Evolutionary conservation across 2,329 filamentous ascomycete species (phyloP), one percentile per base, ranked within the genome.

Genomic region (Colletotrichum theobromicola): DNA sequence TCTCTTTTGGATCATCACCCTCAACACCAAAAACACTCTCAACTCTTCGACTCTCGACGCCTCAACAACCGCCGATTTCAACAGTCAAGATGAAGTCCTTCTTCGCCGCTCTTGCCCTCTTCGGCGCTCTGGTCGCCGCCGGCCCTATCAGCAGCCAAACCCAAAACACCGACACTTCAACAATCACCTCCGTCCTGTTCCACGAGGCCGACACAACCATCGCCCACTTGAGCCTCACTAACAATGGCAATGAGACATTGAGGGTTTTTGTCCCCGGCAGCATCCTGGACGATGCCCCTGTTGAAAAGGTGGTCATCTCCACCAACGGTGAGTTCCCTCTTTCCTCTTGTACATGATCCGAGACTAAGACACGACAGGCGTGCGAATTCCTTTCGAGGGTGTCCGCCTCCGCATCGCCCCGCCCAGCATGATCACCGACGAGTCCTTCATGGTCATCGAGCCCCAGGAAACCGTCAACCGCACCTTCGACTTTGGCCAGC

Each of bases 251-350:
- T 46, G 80, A 80, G 61, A 80, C 81, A 63, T 75, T 89, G 70
- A 88, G 87, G 79, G 77, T 89, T 46, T 81, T 89, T 74, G 88
- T 85, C 80, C 85, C 85, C 57, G 87, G 87, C 34, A 88, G 85
- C 46, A 83, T 90, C 76, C 79, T 90, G 42, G 88, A 89, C 77
- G 82, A 84, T 63, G 79, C 83, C 3, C 83, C 87, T 2, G 84
- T 89, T 24, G 86, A 89, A 81, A 89, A 88, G 82, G 84, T 88
- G 30, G 79, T 83, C 24, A 81, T 90, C 65, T 87, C 83, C 80
- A 81, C 84, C 64, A 82, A 82, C 46, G 79, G 85, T 85, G 82
- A 80, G 84, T 30, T 18, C 16, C 3, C 7, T 42, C 34, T 5
- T 5, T 12, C 24, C 7, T 21, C 7, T 7, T 9, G 18, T 2